Evolutionary conservation across 441 rosid species (phyloP).

Genomic region (Populus hybrid): DNA sequence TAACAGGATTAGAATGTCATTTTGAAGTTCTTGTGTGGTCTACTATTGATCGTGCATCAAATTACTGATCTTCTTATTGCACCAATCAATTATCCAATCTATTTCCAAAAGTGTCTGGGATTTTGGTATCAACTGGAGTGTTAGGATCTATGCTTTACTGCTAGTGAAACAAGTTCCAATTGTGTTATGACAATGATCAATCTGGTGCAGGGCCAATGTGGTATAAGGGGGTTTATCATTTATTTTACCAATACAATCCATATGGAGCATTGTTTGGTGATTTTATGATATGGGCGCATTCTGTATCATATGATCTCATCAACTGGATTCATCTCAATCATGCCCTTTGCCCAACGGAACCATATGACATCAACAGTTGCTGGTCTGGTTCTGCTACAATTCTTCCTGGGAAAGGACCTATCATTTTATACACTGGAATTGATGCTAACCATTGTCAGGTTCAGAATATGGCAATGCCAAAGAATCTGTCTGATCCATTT

Average conservation of each 20-base stretch:
- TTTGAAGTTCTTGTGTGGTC: neutral
- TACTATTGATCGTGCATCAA: neutral
- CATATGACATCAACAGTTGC: conserved; percentile 72
- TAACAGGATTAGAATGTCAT: neutral
- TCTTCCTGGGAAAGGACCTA: conserved; percentile 53
- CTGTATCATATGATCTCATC: conserved; percentile 72
- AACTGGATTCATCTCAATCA: conserved; percentile 74
- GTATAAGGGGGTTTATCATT: conserved; percentile 83
- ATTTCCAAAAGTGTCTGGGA: neutral
- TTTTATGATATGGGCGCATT: conserved; percentile 86
- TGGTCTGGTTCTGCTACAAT: conserved; percentile 91
- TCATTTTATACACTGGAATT: conserved; percentile 78
- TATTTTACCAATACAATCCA: conserved; percentile 91
- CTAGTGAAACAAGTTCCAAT: neutral
- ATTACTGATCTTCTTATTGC: neutral
- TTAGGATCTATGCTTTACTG: neutral
- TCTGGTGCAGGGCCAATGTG: conserved; percentile 66
- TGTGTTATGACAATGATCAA: neutral
- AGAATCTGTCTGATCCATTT: conserved; percentile 67
- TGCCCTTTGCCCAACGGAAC: conserved; percentile 65
- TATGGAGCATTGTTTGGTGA: conserved; percentile 76
- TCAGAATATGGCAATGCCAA: conserved; percentile 81
- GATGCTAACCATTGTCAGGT: conserved; percentile 52
- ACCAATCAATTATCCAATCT: neutral
- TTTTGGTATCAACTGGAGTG: neutral